These are phyloP conservation scores for Populus davidiana DNA, from an alignment of 345 rosid genomes.

Conservation along the genomic window DNA sequence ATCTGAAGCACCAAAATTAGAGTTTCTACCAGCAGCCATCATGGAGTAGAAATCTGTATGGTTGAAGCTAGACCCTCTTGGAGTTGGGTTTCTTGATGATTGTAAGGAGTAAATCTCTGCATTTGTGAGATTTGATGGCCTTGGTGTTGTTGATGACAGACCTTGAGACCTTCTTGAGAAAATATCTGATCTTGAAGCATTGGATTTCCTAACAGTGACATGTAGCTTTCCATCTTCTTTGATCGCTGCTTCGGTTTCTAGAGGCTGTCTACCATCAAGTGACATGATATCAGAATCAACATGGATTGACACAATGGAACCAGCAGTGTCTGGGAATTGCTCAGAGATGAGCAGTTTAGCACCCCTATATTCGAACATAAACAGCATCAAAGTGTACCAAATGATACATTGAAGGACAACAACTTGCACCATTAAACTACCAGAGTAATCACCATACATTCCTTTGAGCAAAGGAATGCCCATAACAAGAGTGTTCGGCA, in stretches of 20 bases:
- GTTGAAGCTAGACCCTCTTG: slow-evolving; percentile 89
- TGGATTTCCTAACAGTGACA: slow-evolving; percentile 81
- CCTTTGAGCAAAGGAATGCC: slow-evolving; percentile 90
- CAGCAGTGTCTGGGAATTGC: slow-evolving; percentile 95
- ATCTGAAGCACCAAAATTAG: slow-evolving; percentile 73
- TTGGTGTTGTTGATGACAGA: slow-evolving; percentile 59
- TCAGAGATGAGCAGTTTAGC: slow-evolving; percentile 84
- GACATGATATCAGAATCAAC: slow-evolving; percentile 91
- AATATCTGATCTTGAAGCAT: slow-evolving; percentile 68
- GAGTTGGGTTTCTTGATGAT: slow-evolving; percentile 76
- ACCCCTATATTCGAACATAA: slow-evolving; percentile 85
- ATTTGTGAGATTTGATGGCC: slow-evolving; percentile 87
- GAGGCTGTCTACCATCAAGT: slow-evolving; percentile 67
- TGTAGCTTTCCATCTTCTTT: slow-evolving; percentile 89
- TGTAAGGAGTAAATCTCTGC: slow-evolving; percentile 89
- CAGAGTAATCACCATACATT: slow-evolving; percentile 70
- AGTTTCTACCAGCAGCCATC: slow-evolving; percentile 81
- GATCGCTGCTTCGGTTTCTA: slow-evolving; percentile 82
- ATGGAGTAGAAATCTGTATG: slow-evolving; percentile 81
- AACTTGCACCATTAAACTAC: slow-evolving; percentile 87
- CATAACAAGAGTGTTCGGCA: slow-evolving; percentile 94
- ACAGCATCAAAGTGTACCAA: slow-evolving; percentile 91
- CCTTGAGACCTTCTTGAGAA: slow-evolving; percentile 61
- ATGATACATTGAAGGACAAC: slow-evolving; percentile 94
- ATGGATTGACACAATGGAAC: slow-evolving; percentile 81